phyloP scores from a whole-genome alignment of 371 early-diverging fungal species.

The Lichtheimia hyalospora region DNA sequence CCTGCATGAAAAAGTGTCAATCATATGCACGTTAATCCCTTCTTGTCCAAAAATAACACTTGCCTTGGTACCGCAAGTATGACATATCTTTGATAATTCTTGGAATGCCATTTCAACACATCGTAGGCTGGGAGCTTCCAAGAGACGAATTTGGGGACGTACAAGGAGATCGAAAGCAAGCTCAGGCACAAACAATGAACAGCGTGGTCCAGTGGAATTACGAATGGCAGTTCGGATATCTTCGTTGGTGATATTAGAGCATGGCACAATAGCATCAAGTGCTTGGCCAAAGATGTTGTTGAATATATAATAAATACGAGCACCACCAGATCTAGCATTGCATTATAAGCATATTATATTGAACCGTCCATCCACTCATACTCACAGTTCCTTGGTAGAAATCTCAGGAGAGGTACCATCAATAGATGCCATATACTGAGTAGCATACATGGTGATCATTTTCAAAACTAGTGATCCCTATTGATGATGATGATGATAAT shows the following conservation, averaged over 20 bases:
- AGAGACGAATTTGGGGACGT: conserved; percentile 77
- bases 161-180: conserved; percentile 88
- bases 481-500: too few species aligned
- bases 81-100: conserved; percentile 88
- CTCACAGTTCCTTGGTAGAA: conserved; percentile 86
- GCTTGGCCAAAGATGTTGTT: conserved; percentile 84
- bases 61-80: conserved; percentile 78
- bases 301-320: conserved; percentile 90
- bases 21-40: neutral
- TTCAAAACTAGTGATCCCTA: conserved; percentile 74
- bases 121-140: conserved; percentile 83
- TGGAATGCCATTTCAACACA: conserved; percentile 88
- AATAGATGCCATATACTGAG: conserved; percentile 78
- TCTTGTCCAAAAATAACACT: conserved; percentile 6
- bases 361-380: neutral
- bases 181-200: conserved; percentile 89
- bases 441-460: conserved; percentile 80
- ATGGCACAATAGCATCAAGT: conserved; percentile 77
- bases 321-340: conserved; percentile 73
- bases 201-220: conserved; percentile 88
- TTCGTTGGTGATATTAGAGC: conserved; percentile 72
- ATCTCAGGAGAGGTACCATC: conserved; percentile 85
- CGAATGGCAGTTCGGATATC: conserved; percentile 91
- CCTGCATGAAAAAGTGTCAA: conserved; percentile 19
- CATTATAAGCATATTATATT: neutral